Evolutionary conservation across 495 filamentous ascomycete species (phyloP).

Genomic region (Thermothielavioides terrestris): DNA sequence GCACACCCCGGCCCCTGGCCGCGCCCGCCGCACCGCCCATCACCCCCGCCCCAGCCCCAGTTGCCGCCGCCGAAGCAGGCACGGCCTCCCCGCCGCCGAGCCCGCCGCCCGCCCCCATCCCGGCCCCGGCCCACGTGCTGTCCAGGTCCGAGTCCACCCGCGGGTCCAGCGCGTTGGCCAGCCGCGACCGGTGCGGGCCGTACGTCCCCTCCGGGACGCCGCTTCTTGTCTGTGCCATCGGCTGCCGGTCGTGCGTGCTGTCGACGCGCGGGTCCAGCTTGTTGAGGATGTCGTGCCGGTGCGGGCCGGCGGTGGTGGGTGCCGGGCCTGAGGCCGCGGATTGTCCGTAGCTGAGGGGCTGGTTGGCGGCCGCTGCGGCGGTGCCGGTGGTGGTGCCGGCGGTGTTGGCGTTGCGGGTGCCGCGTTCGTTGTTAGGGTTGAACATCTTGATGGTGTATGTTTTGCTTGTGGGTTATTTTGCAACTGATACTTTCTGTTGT

Average conservation of each 20-base stretch:
- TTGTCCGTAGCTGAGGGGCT: slow-evolving; percentile 18
- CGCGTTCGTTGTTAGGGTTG: slow-evolving; percentile 7
- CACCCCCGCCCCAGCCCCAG: neutral
- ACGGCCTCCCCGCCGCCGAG: neutral
- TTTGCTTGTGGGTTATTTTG: neutral
- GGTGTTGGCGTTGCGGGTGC: neutral
- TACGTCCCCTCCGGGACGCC: slow-evolving; percentile 31
- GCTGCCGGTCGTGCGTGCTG: slow-evolving; percentile 38
- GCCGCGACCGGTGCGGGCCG: slow-evolving; percentile 34
- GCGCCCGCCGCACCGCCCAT: neutral
- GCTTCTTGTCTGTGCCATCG: slow-evolving; percentile 9
- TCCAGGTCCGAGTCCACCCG: slow-evolving; percentile 16
- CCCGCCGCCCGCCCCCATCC: neutral
- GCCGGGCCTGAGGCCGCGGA: slow-evolving; percentile 24
- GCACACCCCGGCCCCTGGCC: neutral
- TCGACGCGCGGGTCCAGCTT: slow-evolving; percentile 57
- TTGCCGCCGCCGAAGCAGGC: neutral
- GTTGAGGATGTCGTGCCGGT: slow-evolving; percentile 54
- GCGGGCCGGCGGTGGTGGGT: slow-evolving; percentile 35
- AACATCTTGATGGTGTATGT: slow-evolving; percentile 3
- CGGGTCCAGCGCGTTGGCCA: slow-evolving; percentile 28
- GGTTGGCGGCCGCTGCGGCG: neutral
- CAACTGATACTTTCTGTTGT: neutral
- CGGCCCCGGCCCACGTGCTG: neutral
- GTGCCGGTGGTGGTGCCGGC: neutral